Percentiles rank a stretch among this genome's conserved stretches.
phyloP scores from a whole-genome alignment of 192 early-diverging fungal genomes.

The Pilaira anomala region DNA sequence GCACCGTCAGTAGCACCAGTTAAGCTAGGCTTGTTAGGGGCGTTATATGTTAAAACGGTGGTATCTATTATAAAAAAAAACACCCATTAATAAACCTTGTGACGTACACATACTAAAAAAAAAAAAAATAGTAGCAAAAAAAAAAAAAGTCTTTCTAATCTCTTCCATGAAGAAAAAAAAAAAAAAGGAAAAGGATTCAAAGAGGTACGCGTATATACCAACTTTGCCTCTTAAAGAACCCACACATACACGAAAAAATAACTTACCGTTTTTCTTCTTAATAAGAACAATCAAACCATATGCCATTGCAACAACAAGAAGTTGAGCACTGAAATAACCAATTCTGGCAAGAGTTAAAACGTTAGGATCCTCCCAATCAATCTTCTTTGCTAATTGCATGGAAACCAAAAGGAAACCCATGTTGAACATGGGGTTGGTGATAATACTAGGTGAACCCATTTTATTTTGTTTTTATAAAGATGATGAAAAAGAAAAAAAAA shows the following conservation, averaged over 20 bases:
- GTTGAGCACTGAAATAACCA: conserved; percentile 59
- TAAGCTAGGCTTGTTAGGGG: conserved; percentile 57
- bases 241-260: not conserved
- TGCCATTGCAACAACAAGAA: conserved; percentile 45
- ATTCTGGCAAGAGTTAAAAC: conserved; percentile 54
- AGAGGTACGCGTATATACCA: not conserved
- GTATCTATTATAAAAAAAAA: conserved; percentile 62
- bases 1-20: conserved; percentile 22
- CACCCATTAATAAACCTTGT: not conserved
- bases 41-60: conserved; percentile 76
- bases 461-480: not conserved
- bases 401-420: conserved; percentile 62
- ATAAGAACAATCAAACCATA: conserved; percentile 47
- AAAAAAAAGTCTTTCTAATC: not conserved
- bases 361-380: conserved; percentile 68
- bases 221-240: not conserved
- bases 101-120: conserved; percentile 39
- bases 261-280: conserved; percentile 68
- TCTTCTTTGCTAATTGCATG: conserved; percentile 67
- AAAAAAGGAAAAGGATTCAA: too few relatives aligned
- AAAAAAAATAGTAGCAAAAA: not conserved
- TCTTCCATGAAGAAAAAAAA: too few relatives aligned
- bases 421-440: conserved; percentile 42
- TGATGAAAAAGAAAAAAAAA: conserved; percentile 16
- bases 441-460: conserved; percentile 35